Evolutionary conservation across 148 eudicot species (phyloP).

Genomic region (Chenopodium quinoa): DNA sequence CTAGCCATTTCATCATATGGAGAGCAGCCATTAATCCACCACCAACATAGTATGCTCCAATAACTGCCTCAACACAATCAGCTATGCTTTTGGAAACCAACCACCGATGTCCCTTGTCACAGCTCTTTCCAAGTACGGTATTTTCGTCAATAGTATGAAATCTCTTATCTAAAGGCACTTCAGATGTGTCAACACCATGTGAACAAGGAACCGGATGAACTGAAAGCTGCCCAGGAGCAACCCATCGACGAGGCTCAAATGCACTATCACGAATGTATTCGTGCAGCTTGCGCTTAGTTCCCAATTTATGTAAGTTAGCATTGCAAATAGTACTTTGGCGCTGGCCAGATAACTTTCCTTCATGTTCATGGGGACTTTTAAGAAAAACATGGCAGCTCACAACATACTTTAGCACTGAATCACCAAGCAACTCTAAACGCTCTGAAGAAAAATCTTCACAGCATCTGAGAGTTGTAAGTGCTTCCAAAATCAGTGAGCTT

Average conservation of each 20-base stretch:
- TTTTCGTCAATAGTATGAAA: slow-evolving; percentile 49
- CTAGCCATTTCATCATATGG: slow-evolving; percentile 35
- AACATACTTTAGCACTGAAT: slow-evolving; percentile 81
- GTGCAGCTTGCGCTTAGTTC: too few relatives aligned
- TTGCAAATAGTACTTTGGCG: slow-evolving; percentile 62
- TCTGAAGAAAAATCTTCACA: slow-evolving; percentile 84
- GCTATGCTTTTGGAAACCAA: slow-evolving; percentile 77
- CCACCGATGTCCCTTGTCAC: slow-evolving; percentile 98
- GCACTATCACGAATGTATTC: slow-evolving; percentile 62
- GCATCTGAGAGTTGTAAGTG: slow-evolving; percentile 83
- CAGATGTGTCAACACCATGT: slow-evolving; percentile 58
- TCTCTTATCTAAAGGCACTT: slow-evolving; percentile 63
- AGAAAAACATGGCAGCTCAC: slow-evolving; percentile 78
- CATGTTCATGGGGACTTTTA: slow-evolving; percentile 60
- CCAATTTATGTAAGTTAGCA: slow-evolving; percentile 68
- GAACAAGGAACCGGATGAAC: slow-evolving; percentile 67
- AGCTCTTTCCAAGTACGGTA: slow-evolving; percentile 56
- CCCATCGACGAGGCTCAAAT: slow-evolving; percentile 93
- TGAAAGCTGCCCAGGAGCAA: slow-evolving; percentile 87
- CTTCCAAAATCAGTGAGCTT: slow-evolving; percentile 80
- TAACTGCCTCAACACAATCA: slow-evolving; percentile 94
- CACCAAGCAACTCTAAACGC: slow-evolving; percentile 93
- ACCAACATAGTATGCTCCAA: slow-evolving; percentile 90
- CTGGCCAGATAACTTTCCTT: slow-evolving; percentile 63
- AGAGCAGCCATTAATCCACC: slow-evolving; percentile 81